Conservation (phyloP, 371 early-diverging fungal species). For the Apophysomyces trapeziformis region DNA sequence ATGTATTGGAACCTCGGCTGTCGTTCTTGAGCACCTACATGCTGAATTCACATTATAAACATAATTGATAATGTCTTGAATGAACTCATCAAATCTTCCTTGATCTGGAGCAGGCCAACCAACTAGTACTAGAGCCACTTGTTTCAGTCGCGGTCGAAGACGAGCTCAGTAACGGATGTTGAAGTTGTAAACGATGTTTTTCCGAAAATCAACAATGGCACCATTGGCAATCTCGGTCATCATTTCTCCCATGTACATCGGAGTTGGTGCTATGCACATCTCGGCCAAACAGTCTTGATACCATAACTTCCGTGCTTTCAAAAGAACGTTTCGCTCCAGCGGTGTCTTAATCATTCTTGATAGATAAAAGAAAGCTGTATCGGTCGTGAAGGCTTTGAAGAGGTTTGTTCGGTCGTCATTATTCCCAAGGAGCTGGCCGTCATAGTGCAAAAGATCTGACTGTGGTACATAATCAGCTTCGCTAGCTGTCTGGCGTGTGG, state of each 20-base stretch:
- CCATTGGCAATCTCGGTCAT: neutral
- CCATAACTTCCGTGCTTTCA: conserved; percentile 12
- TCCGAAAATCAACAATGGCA: neutral
- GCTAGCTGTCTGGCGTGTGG: neutral
- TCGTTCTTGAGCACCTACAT: neutral
- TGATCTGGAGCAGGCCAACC: neutral
- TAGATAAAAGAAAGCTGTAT: neutral
- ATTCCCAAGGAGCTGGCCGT: neutral
- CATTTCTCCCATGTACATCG: neutral
- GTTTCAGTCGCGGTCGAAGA: neutral
- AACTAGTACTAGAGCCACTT: neutral
- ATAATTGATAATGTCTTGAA: neutral
- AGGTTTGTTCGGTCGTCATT: neutral
- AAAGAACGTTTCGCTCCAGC: conserved; percentile 4
- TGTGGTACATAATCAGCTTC: neutral
- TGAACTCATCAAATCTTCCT: neutral
- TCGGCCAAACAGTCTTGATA: neutral
- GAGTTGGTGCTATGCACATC: conserved; percentile 2
- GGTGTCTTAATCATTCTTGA: neutral
- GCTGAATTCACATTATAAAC: neutral
- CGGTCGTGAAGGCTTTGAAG: conserved; percentile 12
- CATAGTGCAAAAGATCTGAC: neutral
- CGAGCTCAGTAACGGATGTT: neutral
- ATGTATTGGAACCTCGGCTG: neutral
- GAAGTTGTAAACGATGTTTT: conserved; percentile 1